Evolutionary conservation across 2,329 filamentous ascomycete species (phyloP).

Genomic region (Neonectria faginata): DNA sequence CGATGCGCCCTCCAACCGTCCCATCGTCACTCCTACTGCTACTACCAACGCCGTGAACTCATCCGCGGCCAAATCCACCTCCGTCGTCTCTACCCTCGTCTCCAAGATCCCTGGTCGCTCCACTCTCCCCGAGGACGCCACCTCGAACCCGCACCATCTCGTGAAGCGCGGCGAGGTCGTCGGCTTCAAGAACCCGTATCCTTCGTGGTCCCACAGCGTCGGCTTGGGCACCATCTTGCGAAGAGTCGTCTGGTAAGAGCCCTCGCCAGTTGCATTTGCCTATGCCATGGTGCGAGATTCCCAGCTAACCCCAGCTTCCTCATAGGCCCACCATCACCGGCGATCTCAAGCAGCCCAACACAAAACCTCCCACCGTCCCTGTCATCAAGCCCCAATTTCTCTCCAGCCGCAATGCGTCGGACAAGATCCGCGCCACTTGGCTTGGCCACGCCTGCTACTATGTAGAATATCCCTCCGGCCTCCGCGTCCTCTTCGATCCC

Average conservation of each 20-base stretch:
- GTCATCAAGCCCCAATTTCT: conserved; percentile 77
- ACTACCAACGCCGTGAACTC: conserved; percentile 4
- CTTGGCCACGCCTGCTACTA: conserved; percentile 95
- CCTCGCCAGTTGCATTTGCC: not conserved
- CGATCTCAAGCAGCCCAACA: conserved; percentile 65
- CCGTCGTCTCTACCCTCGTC: conserved; percentile 44
- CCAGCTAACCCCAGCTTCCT: conserved; percentile 24
- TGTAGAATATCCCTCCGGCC: conserved; percentile 86
- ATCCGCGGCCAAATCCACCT: conserved; percentile 31
- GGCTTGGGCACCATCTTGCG: conserved; percentile 42
- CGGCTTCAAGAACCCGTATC: conserved; percentile 64
- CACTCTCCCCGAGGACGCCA: conserved; percentile 56
- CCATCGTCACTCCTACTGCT: conserved; percentile 3
- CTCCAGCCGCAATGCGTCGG: conserved; percentile 64
- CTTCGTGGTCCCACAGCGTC: conserved; percentile 54
- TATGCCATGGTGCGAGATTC: too few species aligned
- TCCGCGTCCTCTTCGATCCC: conserved; percentile 92
- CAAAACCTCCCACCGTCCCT: conserved; percentile 72
- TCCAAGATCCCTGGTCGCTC: conserved; percentile 51
- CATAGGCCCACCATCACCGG: conserved; percentile 55
- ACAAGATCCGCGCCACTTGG: conserved; percentile 86
- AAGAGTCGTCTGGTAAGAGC: conserved; percentile 52
- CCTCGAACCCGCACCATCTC: conserved; percentile 62
- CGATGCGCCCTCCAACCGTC: conserved; percentile 7
- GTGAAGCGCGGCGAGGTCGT: conserved; percentile 54